Percentiles rank a stretch among this genome's conserved stretches.
These are phyloP conservation scores for Trapa incisa DNA, from an alignment of 345 rosid species.

Conservation along the genomic window DNA sequence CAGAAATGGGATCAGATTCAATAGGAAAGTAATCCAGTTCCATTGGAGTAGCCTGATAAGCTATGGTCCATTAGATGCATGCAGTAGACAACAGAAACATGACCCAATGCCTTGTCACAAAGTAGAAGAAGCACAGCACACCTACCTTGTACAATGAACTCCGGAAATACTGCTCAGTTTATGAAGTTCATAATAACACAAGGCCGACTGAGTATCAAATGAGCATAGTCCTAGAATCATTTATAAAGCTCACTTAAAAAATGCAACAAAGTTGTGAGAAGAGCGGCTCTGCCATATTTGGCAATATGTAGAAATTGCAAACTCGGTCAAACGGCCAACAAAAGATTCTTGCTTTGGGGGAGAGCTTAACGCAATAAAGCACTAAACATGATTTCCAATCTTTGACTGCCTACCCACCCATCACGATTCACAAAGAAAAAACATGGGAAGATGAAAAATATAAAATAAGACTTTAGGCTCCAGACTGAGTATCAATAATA, in stretches of 20 bases:
- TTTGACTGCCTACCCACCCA: too few relatives aligned
- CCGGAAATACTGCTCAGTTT: slow-evolving; percentile 46
- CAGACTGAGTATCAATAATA: not conserved
- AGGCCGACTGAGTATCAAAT: too few relatives aligned
- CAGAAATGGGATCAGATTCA: too few relatives aligned
- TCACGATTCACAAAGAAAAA: too few relatives aligned
- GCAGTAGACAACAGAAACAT: slow-evolving; percentile 48
- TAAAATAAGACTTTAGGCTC: too few relatives aligned
- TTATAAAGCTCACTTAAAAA: too few relatives aligned
- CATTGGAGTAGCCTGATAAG: not conserved
- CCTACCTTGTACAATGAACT: slow-evolving; percentile 54
- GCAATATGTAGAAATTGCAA: not conserved
- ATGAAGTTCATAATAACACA: slow-evolving; percentile 10
- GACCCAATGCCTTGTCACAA: slow-evolving; percentile 56
- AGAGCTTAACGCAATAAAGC: not conserved
- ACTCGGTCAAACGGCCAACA: not conserved
- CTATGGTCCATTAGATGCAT: slow-evolving; percentile 43
- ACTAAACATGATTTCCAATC: not conserved
- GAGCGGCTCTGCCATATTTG: too few relatives aligned
- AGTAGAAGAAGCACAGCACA: slow-evolving; percentile 32
- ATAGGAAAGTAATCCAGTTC: too few relatives aligned
- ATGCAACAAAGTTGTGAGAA: too few relatives aligned
- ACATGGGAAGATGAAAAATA: too few relatives aligned
- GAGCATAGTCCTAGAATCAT: too few relatives aligned
- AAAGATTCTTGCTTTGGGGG: not conserved